Evolutionary conservation across 140 eudicot species (phyloP).

Genomic region (Flaveria floridana): DNA sequence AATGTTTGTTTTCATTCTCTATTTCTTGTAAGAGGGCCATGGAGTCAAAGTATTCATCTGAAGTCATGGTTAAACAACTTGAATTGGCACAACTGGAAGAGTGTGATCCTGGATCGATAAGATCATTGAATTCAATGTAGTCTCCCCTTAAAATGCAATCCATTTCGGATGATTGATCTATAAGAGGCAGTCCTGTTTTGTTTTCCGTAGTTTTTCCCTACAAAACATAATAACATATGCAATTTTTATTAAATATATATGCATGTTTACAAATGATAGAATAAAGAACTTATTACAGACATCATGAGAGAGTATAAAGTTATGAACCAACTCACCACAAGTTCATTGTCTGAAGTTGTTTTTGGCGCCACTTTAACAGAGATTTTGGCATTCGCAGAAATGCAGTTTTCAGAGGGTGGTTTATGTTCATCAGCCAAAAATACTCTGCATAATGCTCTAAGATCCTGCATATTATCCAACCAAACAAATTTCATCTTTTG

Average conservation of each 20-base stretch:
- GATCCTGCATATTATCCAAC: constrained; percentile 43
- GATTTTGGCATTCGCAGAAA: constrained; percentile 10
- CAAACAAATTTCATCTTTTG: background rate
- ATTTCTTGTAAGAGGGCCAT: constrained; percentile 46
- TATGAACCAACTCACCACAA: constrained; percentile 38
- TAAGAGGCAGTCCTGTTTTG: constrained; percentile 14
- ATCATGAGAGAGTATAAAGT: background rate
- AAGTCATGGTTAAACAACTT: constrained; percentile 47
- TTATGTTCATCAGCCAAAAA: constrained; percentile 32
- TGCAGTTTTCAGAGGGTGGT: background rate
- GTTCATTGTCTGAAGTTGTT: background rate
- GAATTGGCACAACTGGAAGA: constrained; percentile 61
- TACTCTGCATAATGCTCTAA: constrained; percentile 55
- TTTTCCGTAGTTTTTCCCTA: constrained; percentile 26
- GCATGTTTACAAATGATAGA: constrained; percentile 7
- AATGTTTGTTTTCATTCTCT: constrained; percentile 38
- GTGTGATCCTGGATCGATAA: constrained; percentile 38
- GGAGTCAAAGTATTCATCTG: constrained; percentile 63
- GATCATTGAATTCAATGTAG: constrained; percentile 66
- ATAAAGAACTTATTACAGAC: background rate
- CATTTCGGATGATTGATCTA: constrained; percentile 28
- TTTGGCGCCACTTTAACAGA: constrained; percentile 5
- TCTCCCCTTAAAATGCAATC: constrained; percentile 49
- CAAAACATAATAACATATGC: background rate
- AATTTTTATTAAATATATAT: background rate